Base-by-base conservation (phyloP, 1,139 yeast species). In the Taphrina wiesneri region DNA sequence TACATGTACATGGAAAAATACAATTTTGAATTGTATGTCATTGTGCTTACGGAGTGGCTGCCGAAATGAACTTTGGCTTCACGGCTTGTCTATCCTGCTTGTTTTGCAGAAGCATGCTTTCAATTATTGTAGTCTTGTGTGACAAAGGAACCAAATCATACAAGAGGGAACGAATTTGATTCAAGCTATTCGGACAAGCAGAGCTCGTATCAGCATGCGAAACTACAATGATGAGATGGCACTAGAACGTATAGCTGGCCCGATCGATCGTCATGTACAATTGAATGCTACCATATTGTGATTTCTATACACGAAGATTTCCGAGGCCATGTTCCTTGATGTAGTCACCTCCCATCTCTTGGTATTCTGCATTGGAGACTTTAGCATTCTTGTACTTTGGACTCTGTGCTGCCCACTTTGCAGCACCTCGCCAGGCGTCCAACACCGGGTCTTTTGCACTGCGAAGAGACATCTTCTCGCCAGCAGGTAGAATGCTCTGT, bases 371-470 rank as follows among this genome's bases (percentile, higher is more conserved):
- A 71, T 81, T 82, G 0, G 92, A 83, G 21, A 93, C 81, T 69
- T 82, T 84, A 41, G 85, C 78, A 1, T 77, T 72, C 53, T 79
- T 74, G 47, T 84, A 81, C 25, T 83, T 85, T 2, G 43, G 19
- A 1, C 77, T 78, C 32, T 81, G 77, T 2, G 74, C 73, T 1
- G 95, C 81, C 89, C 96, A 89, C 72, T 83, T 83, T 25, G 90
- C 86, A 96, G 95, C 92, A 25, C 99, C 99, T 71, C 81, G 85
- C 99, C 99, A 95, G 0, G 97, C 85, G 76, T 93, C 99, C 52
- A 83, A 74, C 1, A 84, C 72, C 1, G 96, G 91, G 73, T 90
- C 85, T 4, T 76, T 70, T 0, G 97, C 96, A 17, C 77, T 75
- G 63, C 87, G 79, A 0, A 92, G 88, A 13, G 80, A 78, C 51